Evolutionary conservation across 768 basidiomycete genomes (phyloP).

Genomic region (Boletus insuetus): DNA sequence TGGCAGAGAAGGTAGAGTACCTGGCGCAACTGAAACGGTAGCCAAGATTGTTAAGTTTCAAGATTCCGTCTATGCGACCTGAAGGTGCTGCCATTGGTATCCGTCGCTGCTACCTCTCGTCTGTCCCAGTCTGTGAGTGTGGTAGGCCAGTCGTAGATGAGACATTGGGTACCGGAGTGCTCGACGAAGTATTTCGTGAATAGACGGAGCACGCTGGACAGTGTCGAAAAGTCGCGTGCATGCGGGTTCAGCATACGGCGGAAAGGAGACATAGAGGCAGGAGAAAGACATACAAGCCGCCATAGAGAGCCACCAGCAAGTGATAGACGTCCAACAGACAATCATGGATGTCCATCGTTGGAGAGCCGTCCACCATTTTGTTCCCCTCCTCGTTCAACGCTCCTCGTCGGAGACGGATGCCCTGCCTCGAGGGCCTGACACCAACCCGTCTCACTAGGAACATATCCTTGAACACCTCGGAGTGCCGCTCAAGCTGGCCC

Average conservation of each 20-base stretch:
- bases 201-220: constrained; percentile 66
- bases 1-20: neutral
- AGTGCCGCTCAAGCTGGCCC: constrained; percentile 71
- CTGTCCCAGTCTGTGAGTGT: constrained; percentile 67
- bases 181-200: constrained; percentile 76
- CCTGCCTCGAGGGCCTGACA: constrained; percentile 13
- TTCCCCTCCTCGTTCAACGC: constrained; percentile 24
- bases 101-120: constrained; percentile 56
- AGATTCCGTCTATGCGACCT: neutral
- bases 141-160: constrained; percentile 66
- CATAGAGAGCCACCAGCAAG: no score
- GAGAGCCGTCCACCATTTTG: no score
- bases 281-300: constrained; percentile 58
- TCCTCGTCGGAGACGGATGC: neutral
- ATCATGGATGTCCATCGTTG: no score
- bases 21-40: neutral
- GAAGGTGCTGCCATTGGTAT: constrained; percentile 37
- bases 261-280: neutral
- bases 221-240: constrained; percentile 54
- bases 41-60: constrained; percentile 38
- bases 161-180: constrained; percentile 58
- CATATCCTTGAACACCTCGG: constrained; percentile 70
- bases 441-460: constrained; percentile 61
- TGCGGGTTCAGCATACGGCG: constrained; percentile 40
- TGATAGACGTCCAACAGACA: no score